Evolutionary conservation across 805 yeast species (phyloP).

Genomic region (Candida ipomoeae): DNA sequence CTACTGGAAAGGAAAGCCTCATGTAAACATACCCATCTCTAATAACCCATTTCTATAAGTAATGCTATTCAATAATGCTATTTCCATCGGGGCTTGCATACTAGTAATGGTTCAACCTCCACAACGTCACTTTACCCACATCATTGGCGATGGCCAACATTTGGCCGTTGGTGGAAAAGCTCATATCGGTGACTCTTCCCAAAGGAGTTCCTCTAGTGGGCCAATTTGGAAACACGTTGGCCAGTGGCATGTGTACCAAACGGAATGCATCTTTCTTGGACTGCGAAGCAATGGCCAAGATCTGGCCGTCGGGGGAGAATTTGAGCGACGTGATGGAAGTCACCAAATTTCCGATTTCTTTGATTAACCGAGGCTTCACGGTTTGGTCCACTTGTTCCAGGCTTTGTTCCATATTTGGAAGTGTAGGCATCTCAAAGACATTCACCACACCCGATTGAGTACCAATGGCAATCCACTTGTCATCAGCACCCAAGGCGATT

Average conservation of each 20-base stretch:
- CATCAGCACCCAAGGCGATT: conserved; percentile 67
- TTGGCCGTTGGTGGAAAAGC: conserved; percentile 77
- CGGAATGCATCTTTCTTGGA: conserved; percentile 82
- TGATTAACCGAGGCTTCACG: conserved; percentile 46
- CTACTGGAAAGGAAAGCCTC: too few species aligned
- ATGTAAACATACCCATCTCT: too few species aligned
- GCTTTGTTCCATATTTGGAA: too few species aligned
- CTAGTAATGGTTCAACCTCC: conserved; percentile 81
- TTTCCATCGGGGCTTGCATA: too few species aligned
- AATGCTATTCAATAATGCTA: too few species aligned
- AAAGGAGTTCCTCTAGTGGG: conserved; percentile 96
- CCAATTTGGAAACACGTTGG: conserved; percentile 89
- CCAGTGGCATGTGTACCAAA: conserved; percentile 81
- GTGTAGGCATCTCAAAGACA: conserved; percentile 52
- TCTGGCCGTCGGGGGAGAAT: conserved; percentile 85
- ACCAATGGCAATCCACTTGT: conserved; percentile 87
- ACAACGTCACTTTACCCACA: conserved; percentile 82
- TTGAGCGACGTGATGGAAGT: conserved; percentile 70
- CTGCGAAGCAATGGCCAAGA: conserved; percentile 79
- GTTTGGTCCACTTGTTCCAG: neutral
- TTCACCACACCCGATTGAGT: conserved; percentile 85
- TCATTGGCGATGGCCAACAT: conserved; percentile 88
- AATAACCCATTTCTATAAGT: too few species aligned
- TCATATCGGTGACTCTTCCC: conserved; percentile 82
- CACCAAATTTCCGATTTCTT: conserved; percentile 70